These are phyloP conservation scores for Trametes polyzona DNA, from an alignment of 1,284 basidiomycete genomes.

Conservation along the genomic window DNA sequence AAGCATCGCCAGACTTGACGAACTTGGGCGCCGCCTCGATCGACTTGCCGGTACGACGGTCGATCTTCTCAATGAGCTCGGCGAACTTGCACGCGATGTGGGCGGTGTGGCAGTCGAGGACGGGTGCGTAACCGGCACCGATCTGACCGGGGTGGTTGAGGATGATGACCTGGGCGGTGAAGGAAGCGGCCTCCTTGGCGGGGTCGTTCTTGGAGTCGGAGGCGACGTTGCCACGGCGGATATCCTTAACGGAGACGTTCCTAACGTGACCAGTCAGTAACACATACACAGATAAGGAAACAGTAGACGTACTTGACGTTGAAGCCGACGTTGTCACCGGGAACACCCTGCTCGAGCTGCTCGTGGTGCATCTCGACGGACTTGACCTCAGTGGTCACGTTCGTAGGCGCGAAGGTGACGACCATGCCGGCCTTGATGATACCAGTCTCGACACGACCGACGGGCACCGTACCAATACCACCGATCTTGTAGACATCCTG, in stretches of 20 bases:
- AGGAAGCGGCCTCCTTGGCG: conserved; percentile 98
- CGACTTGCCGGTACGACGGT: conserved; percentile 95
- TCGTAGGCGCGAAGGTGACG: conserved; percentile 94
- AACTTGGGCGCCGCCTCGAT: conserved; percentile 92
- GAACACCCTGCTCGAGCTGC: conserved; percentile 92
- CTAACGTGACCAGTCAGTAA: conserved; percentile 46
- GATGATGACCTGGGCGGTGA: conserved; percentile 99
- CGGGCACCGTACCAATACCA: conserved; percentile 99
- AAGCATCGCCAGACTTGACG: conserved; percentile 95
- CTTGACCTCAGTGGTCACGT: conserved; percentile 99
- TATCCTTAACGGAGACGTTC: conserved; percentile 99
- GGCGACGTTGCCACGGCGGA: conserved; percentile 98
- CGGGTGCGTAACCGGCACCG: conserved; percentile 95
- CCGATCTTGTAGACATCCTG: conserved; percentile 99
- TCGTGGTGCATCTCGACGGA: conserved; percentile 99
- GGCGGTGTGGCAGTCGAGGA: conserved; percentile 99
- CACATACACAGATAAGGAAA: not conserved
- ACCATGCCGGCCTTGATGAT: conserved; percentile 99
- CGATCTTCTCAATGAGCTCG: conserved; percentile 98
- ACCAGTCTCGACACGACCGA: conserved; percentile 99
- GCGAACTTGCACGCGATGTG: conserved; percentile 99
- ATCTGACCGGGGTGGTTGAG: conserved; percentile 99
- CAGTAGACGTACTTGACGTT: conserved; percentile 80
- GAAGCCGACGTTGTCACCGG: conserved; percentile 99
- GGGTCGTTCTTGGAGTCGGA: conserved; percentile 99